These are phyloP conservation scores for Acidiella bohemica DNA, from an alignment of 495 filamentous ascomycete genomes.

Conservation along the genomic window DNA sequence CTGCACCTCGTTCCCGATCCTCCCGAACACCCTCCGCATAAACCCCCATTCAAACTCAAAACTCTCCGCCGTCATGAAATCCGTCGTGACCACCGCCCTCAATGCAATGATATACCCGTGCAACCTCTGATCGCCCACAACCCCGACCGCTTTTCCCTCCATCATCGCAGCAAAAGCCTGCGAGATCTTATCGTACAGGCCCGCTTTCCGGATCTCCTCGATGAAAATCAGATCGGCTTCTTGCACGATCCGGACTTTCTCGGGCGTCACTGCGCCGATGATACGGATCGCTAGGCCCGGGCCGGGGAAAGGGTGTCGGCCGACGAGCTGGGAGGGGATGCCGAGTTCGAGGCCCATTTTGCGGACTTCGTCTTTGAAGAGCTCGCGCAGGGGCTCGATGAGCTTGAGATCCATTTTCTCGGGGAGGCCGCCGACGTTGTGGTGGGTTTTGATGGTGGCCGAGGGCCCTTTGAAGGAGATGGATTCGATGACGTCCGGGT, in stretches of 20 bases:
- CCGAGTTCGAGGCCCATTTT: conserved; percentile 63
- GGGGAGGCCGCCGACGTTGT: conserved; percentile 69
- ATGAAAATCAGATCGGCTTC: conserved; percentile 85
- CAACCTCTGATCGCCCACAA: conserved; percentile 65
- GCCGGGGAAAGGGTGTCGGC: conserved; percentile 72
- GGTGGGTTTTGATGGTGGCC: conserved; percentile 71
- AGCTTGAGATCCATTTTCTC: conserved; percentile 49
- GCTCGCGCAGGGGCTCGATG: conserved; percentile 65
- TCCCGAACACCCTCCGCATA: conserved; percentile 49
- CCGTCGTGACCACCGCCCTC: conserved; percentile 60
- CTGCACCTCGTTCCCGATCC: conserved; percentile 77
- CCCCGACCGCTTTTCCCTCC: conserved; percentile 58
- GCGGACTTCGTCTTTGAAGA: conserved; percentile 79
- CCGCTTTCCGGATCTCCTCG: conserved; percentile 67
- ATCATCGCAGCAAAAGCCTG: conserved; percentile 78
- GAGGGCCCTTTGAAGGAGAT: conserved; percentile 72
- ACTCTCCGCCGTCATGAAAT: conserved; percentile 74
- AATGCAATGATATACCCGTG: conserved; percentile 46
- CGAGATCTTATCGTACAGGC: conserved; percentile 65
- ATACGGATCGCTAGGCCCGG: conserved; percentile 85
- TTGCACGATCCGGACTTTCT: conserved; percentile 66
- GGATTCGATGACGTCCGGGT: conserved; percentile 68
- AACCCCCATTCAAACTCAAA: conserved; percentile 56
- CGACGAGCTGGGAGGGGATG: conserved; percentile 64
- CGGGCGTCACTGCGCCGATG: conserved; percentile 71